Base-by-base conservation (phyloP, 306 rosid genomes). In the Casuarina equisetifolia region DNA sequence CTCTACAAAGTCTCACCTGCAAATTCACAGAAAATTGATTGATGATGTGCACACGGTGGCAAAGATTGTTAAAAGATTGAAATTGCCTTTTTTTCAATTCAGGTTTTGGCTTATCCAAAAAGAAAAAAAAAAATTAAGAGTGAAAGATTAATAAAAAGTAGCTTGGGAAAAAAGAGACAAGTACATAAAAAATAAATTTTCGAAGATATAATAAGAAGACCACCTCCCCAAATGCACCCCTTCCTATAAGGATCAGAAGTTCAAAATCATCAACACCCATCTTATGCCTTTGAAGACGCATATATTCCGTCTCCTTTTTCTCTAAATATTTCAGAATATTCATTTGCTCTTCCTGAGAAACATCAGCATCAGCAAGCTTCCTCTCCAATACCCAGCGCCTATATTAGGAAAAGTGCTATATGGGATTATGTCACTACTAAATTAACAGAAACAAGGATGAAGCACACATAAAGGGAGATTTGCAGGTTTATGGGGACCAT, bases 181-280 rank as follows among this genome's bases (percentile, higher is more conserved):
- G 45, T 3, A 6, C 4, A 16, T 39, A 13, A 42, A 64, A 39
- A 9, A 4, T 38, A 25, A 64, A 64, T 40, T 38, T 16, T 35
- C 13, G n/a, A 71, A 25, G 76, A 3, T 46, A 50, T 2, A 5
- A 35, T 13, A 42, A 70, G 74, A 55, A 57, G 1, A 49, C 11
- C 49, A 92, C 97, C 97, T 92, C 97, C 79, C 97, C 97, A 77
- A 92, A 92, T 69, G 96, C 97, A 71, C 97, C 97, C 88, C 90
- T 89, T 76, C 97, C 97, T 40, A 92, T 92, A 80, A 92, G 89
- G 48, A 96, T 92, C 83, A 92, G 76, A 38, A 87, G 94, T 75
- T 90, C 92, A 69, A 92, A 92, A 86, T 92, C 97, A 78, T 90
- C 97, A n/a, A 87, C 90, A 0, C 97, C 97, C 93, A 92, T 90